Evolutionary conservation across 352 stramenopile genomes (phyloP).

Genomic region (Phytophthora melonis): DNA sequence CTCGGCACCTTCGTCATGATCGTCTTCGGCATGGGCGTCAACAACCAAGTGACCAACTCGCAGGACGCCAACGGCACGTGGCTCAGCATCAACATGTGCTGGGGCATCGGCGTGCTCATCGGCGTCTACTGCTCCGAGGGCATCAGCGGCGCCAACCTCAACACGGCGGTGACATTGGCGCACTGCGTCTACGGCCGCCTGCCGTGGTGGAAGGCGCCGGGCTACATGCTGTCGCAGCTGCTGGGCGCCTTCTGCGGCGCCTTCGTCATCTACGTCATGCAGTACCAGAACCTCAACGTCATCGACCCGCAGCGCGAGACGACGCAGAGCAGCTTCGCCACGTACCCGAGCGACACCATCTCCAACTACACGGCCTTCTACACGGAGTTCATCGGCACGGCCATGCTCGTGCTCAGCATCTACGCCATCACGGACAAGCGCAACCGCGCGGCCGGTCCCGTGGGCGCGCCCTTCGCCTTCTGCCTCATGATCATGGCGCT

Average conservation of each 20-base stretch:
- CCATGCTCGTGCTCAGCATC: conserved; percentile 53
- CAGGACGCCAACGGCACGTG: conserved; percentile 55
- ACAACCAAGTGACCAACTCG: conserved; percentile 64
- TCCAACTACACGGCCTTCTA: conserved; percentile 53
- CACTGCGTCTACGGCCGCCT: conserved; percentile 46
- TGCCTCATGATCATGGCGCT: conserved; percentile 59
- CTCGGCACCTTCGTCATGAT: conserved; percentile 57
- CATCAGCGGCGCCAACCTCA: conserved; percentile 59
- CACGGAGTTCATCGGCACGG: conserved; percentile 55
- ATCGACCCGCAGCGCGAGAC: conserved; percentile 47
- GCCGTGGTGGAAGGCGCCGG: conserved; percentile 53
- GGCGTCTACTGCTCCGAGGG: conserved; percentile 56
- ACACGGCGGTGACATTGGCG: conserved; percentile 59
- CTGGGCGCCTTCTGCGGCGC: conserved; percentile 48
- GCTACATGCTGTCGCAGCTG: conserved; percentile 53
- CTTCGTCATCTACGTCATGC: conserved; percentile 48
- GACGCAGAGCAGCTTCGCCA: conserved; percentile 45
- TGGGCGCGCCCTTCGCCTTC: conserved; percentile 42
- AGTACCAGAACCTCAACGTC: conserved; percentile 54
- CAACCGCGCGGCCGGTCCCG: conserved; percentile 45
- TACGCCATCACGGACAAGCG: conserved; percentile 51
- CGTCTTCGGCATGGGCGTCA: conserved; percentile 63
- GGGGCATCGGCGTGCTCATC: conserved; percentile 60
- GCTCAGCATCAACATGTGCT: conserved; percentile 62
- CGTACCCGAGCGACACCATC: conserved; percentile 50